Base-by-base conservation (phyloP, 768 basidiomycete species). In the Coprinopsis cinerea region DNA sequence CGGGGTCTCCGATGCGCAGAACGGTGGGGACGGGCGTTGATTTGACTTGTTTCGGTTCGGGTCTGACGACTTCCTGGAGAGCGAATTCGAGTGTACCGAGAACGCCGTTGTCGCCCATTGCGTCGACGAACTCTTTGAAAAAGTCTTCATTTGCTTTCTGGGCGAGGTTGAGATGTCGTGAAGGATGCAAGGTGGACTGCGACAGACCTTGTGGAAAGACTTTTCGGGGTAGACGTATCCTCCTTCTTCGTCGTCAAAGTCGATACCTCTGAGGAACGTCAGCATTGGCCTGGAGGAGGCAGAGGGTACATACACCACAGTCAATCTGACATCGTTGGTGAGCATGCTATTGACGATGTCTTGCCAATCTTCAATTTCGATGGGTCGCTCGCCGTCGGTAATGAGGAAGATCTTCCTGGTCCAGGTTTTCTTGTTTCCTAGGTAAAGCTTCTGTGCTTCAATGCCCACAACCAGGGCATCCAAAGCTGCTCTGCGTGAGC, bases 401-500 rank as follows among this genome's bases (percentile, higher is more conserved):
- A 97, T 63, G 14, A 97, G 58, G 30, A 87, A 74, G 2, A 95
- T 71, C 67, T 87, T 93, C 46, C 90, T 79, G 1, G 86, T 88
- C 91, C 91, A 95, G 0, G 83, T 80, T 58, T 78, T 80, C 66
- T 91, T 96, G 18, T 67, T 79, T 25, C 63, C 73, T 28, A 93
- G 73, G 58, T 88, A 79, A 1, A 66, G 59, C 27, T 77, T 74
- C 58, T 97, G 85, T 2, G 88, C 85, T 63, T 95, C 85, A 44
- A 92, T 76, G 2, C 77, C 90, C 7, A 96, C 91, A 53, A 96
- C 85, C 25, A 97, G 65, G 4, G 85, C 92, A 56, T 94, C 92
- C 48, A 96, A 76, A 2, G 91, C 93, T 88, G 58, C 27, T 15
- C 32, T 17, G 28, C 3, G 37, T 24, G 9, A 9, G 37, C 37